These are phyloP conservation scores for Dendrocalamus latiflorus DNA, from an alignment of 202 grass and related monocot genomes.

Conservation along the genomic window DNA sequence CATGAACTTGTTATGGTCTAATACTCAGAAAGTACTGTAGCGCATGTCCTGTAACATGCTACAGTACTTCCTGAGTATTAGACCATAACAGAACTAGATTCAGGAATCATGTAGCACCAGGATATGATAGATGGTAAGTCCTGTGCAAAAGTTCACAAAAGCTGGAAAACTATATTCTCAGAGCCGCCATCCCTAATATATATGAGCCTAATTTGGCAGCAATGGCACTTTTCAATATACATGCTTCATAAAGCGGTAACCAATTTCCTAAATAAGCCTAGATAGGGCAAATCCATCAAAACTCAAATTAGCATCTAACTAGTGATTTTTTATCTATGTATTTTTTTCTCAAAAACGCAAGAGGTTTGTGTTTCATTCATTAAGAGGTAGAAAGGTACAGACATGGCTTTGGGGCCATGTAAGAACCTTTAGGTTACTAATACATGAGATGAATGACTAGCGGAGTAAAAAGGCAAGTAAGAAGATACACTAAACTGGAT, in stretches of 20 bases:
- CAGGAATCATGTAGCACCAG: not conserved
- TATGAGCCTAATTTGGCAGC: not conserved
- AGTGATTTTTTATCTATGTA: not conserved
- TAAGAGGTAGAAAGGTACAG: too few relatives aligned
- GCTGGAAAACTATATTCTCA: not conserved
- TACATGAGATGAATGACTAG: too few relatives aligned
- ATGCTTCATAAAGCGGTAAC: not conserved
- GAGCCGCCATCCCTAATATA: not conserved
- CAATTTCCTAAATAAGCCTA: not conserved
- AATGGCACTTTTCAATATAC: not conserved
- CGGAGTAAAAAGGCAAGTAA: too few relatives aligned
- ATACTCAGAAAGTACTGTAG: too few relatives aligned
- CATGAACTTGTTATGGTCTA: too few relatives aligned
- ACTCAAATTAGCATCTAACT: not conserved
- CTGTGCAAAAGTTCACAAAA: not conserved
- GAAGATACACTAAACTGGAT: too few relatives aligned
- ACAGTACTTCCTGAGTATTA: too few relatives aligned
- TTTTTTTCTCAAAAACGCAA: not conserved
- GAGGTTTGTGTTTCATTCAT: too few relatives aligned
- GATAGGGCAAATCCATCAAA: not conserved
- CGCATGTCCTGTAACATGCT: too few relatives aligned
- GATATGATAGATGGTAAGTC: not conserved
- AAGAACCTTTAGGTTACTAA: too few relatives aligned
- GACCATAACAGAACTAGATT: not conserved
- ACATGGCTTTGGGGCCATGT: too few relatives aligned